These are phyloP conservation scores for Paecilomyces formosus DNA, from an alignment of 2,329 filamentous ascomycete species.

Conservation along the genomic window DNA sequence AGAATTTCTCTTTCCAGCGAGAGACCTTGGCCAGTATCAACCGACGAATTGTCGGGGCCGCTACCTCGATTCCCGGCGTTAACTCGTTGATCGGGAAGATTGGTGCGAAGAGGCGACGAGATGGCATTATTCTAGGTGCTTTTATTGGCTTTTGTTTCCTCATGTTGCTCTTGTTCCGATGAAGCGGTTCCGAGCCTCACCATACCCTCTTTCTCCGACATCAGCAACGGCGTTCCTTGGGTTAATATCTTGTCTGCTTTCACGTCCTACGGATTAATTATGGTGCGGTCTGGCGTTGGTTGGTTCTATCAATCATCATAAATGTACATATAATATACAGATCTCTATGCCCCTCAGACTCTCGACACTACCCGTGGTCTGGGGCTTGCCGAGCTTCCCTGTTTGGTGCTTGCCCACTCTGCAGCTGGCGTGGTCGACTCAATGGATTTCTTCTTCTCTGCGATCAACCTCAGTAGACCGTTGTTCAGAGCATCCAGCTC, in stretches of 20 bases:
- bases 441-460: constrained; percentile 26
- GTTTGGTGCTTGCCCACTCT: constrained; percentile 10
- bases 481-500: constrained; percentile 37
- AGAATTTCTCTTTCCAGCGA: constrained; percentile 78
- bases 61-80: constrained; percentile 84
- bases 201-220: not conserved
- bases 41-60: constrained; percentile 78
- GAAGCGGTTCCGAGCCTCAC: constrained; percentile 14
- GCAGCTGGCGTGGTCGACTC: constrained; percentile 14
- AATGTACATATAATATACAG: constrained; percentile 5
- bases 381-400: constrained; percentile 2
- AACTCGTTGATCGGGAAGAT: constrained; percentile 89
- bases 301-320: constrained; percentile 6
- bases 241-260: not conserved
- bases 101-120: constrained; percentile 86
- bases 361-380: constrained; percentile 5
- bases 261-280: constrained; percentile 1
- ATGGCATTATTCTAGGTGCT: constrained; percentile 83
- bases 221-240: constrained; percentile 6
- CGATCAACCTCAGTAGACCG: constrained; percentile 34
- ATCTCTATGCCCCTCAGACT: not conserved
- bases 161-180: constrained; percentile 73
- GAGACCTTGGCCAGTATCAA: constrained; percentile 87
- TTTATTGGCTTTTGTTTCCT: constrained; percentile 93
- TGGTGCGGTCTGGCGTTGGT: constrained; percentile 2